Percentiles rank a stretch among this genome's conserved stretches.
phyloP scores from a whole-genome alignment of 2,329 filamentous ascomycete species.

The Bertia moriformis region DNA sequence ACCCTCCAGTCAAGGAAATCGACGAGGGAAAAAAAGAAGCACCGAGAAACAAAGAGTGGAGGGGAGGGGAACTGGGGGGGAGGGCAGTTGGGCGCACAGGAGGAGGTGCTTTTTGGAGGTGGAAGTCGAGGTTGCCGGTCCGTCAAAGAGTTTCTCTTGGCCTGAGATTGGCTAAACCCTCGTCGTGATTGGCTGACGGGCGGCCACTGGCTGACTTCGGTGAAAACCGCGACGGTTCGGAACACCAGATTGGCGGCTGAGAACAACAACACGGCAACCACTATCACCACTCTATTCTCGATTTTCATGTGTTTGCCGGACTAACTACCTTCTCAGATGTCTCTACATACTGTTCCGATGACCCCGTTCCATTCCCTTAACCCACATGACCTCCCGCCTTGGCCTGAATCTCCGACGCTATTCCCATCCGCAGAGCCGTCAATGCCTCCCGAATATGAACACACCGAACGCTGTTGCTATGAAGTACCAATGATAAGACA shows the following conservation, averaged over 20 bases:
- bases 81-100: constrained; percentile 11
- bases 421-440: constrained; percentile 16
- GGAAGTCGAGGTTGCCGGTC: constrained; percentile 16
- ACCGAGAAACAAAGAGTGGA: constrained; percentile 10
- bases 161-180: constrained; percentile 18
- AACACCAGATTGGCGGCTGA: constrained; percentile 7
- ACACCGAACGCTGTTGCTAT: constrained; percentile 16
- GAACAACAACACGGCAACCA: constrained; percentile 1
- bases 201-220: constrained; percentile 14
- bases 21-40: constrained; percentile 11
- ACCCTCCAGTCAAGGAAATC: not conserved
- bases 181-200: constrained; percentile 16
- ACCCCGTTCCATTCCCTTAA: no score
- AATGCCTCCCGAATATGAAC: constrained; percentile 19
- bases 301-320: no score
- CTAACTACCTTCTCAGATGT: no score
- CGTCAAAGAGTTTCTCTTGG: constrained; percentile 16
- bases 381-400: constrained; percentile 5
- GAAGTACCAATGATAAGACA: constrained; percentile 21
- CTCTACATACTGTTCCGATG: no score
- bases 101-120: constrained; percentile 15
- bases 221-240: constrained; percentile 18
- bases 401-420: constrained; percentile 15
- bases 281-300: no score
- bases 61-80: constrained; percentile 8